Conservation (phyloP, 495 filamentous ascomycete species). For the Aspergillus biplanus region DNA sequence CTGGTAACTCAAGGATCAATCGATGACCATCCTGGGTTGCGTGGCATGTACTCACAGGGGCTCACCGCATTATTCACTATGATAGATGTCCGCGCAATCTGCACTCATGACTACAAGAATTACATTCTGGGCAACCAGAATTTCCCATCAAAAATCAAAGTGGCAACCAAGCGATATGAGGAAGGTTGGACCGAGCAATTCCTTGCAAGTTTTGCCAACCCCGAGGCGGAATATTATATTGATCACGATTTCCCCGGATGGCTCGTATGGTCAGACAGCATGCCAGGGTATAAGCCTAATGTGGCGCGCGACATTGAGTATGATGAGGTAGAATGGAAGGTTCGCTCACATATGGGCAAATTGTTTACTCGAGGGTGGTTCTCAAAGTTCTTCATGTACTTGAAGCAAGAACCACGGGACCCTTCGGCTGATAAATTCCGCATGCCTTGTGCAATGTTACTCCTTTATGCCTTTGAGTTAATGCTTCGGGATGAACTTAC, state of each 20-base stretch:
- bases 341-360: conserved; percentile 79
- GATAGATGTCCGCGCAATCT: conserved; percentile 84
- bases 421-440: conserved; percentile 81
- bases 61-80: conserved; percentile 80
- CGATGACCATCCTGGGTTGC: conserved; percentile 85
- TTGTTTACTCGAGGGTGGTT: conserved; percentile 85
- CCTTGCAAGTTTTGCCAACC: conserved; percentile 74
- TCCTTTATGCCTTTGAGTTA: conserved; percentile 87
- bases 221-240: conserved; percentile 84
- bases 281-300: conserved; percentile 75
- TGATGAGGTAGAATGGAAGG: conserved; percentile 77
- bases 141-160: conserved; percentile 72
- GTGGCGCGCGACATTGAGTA: conserved; percentile 72
- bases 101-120: conserved; percentile 80
- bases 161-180: conserved; percentile 72
- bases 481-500: conserved; percentile 73
- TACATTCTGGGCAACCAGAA: conserved; percentile 78
- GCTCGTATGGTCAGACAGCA: conserved; percentile 91
- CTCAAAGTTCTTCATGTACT: conserved; percentile 80
- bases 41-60: conserved; percentile 77
- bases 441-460: conserved; percentile 79
- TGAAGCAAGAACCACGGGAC: conserved; percentile 97
- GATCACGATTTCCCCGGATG: conserved; percentile 93
- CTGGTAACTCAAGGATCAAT: conserved; percentile 84
- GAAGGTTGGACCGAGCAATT: conserved; percentile 77